Base-by-base conservation (phyloP, 208 protist species). In the Leishmania guyanensis region DNA sequence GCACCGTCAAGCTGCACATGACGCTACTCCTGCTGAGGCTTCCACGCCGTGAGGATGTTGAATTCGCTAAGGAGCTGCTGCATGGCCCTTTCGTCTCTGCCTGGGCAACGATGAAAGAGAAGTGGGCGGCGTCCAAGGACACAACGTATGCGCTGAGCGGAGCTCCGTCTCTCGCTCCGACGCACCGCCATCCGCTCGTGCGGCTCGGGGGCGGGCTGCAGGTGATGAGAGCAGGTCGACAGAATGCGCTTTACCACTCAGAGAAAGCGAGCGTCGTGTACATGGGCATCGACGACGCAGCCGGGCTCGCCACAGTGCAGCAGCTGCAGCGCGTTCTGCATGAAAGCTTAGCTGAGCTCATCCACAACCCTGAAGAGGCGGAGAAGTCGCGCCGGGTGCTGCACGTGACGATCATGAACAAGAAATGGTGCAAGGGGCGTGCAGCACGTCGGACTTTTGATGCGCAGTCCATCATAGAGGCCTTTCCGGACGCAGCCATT, bases 331-430 rank as follows among this genome's bases (percentile, higher is more conserved):
- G 85, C 5, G 26, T 90, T 12, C 79, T 95, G 26, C 85, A 90
- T 71, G 75, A 85, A 29, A 89, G 83, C 79, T 91, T 94, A 60
- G 65, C 77, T 46, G 93, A 95, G 81, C 66, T 95, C 50, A 91
- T 91, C 33, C n/a, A 79, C 62, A 79, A 92, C 81, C 79, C 80
- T 39, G 65, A 69, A 53, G 90, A 85, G 68, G 83, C 77, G 29
- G 85, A 87, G 56, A 83, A 83, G 43, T 81, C 73, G 22, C 68
- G 69, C 8, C 87, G 86, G 62, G 50, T 88, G 33, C 60, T 95
- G 75, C 94, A 97, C 81, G 87, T 94, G 81, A 97, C 94, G 33
- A 75, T 97, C 22, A 83, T 97, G 78, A 95, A 96, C 73, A 93
- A 86, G 53, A 96, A 96, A 78, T 97, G 94, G 92, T 77, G 87